These are phyloP conservation scores for Maudiozyma barnettii DNA, from an alignment of 805 yeast genomes.

Conservation along the genomic window DNA sequence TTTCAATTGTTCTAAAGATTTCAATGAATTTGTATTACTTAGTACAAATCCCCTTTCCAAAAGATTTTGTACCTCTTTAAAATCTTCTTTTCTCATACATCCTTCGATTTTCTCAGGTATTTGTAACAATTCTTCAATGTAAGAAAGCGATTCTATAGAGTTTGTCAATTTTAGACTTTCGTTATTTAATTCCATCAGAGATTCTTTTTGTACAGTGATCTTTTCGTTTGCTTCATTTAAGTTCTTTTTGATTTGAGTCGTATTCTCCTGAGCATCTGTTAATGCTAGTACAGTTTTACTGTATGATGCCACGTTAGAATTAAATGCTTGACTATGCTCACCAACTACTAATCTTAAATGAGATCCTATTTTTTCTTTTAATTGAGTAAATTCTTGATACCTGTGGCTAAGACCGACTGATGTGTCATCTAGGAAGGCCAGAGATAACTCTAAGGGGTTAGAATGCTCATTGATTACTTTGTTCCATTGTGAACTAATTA, in stretches of 20 bases:
- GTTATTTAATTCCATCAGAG: conserved; percentile 54
- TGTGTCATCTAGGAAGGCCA: conserved; percentile 73
- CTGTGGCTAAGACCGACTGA: conserved; percentile 86
- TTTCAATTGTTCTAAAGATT: conserved; percentile 47
- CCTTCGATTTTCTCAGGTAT: conserved; percentile 59
- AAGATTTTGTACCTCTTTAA: conserved; percentile 52
- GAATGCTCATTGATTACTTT: conserved; percentile 44
- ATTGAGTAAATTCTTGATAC: conserved; percentile 51
- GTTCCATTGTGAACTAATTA: conserved; percentile 39
- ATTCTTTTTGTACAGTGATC: conserved; percentile 44
- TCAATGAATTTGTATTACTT: conserved; percentile 44
- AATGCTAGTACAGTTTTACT: conserved; percentile 58
- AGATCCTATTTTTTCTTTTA: conserved; percentile 47
- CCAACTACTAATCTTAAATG: conserved; percentile 64
- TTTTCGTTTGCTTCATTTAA: conserved; percentile 42
- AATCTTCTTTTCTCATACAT: conserved; percentile 59
- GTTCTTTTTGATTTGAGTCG: conserved; percentile 39
- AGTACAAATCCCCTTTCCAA: conserved; percentile 36
- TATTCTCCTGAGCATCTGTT: conserved; percentile 52
- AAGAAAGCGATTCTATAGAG: conserved; percentile 59
- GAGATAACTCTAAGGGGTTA: conserved; percentile 78
- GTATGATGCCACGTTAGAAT: conserved; percentile 77
- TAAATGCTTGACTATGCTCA: conserved; percentile 75
- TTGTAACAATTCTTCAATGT: conserved; percentile 49
- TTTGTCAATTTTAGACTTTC: conserved; percentile 54